phyloP scores from a whole-genome alignment of 2,329 filamentous ascomycete species.

The Neofusicoccum ribis region DNA sequence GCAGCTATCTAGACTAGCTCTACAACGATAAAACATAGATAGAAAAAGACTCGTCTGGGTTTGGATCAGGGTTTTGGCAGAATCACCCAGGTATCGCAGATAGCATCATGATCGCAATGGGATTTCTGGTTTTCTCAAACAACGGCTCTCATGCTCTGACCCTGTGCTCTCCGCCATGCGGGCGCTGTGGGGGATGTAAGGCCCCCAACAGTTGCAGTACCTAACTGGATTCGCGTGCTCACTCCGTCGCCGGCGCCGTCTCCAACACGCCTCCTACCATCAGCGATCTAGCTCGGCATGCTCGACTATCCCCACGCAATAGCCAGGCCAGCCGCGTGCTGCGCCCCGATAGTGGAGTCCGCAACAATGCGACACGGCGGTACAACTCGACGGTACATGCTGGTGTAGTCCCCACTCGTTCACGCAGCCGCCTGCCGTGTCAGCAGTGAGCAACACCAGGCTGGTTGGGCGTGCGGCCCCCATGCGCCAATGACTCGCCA shows the following conservation, averaged over 20 bases:
- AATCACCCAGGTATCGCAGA: slow-evolving; percentile 6
- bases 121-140: not conserved
- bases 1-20: not conserved
- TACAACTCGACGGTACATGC: slow-evolving; percentile 10
- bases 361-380: not conserved
- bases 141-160: not conserved
- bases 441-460: not conserved
- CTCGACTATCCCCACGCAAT: not conserved
- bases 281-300: not conserved
- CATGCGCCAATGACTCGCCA: not conserved
- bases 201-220: not conserved
- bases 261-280: not conserved
- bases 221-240: slow-evolving; percentile 4
- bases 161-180: not conserved
- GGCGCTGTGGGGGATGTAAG: not conserved
- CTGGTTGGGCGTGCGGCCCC: not conserved
- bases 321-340: not conserved
- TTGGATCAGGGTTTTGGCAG: not conserved
- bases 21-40: not conserved
- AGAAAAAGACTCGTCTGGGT: not conserved
- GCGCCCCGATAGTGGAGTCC: slow-evolving; percentile 9
- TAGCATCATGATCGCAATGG: not conserved
- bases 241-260: not conserved
- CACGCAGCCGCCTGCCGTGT: not conserved
- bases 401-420: slow-evolving; percentile 1